phyloP scores from a whole-genome alignment of 805 yeast species.

The Candida tammaniensis region DNA sequence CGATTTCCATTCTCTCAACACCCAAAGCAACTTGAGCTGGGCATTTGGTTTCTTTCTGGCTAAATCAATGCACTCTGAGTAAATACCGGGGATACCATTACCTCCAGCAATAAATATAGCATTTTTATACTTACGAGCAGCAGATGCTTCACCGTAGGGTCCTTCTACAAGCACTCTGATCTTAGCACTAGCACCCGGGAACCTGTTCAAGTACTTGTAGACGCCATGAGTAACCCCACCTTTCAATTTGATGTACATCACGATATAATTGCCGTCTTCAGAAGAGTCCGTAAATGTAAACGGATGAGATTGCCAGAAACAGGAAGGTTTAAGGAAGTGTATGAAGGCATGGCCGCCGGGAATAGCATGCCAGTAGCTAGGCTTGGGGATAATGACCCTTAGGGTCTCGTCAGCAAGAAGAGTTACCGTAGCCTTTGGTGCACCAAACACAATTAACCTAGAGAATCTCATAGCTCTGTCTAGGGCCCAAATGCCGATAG shows the following conservation, averaged over 20 bases:
- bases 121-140: slow-evolving; percentile 49
- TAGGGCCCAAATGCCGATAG: slow-evolving; percentile 36
- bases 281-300: slow-evolving; percentile 33
- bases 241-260: slow-evolving; percentile 42
- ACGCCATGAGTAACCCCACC: slow-evolving; percentile 49
- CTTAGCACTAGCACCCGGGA: slow-evolving; percentile 22
- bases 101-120: slow-evolving; percentile 70
- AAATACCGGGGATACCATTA: slow-evolving; percentile 64
- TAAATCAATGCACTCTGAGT: slow-evolving; percentile 36
- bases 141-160: slow-evolving; percentile 61
- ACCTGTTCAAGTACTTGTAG: slow-evolving; percentile 20
- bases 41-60: slow-evolving; percentile 20
- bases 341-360: slow-evolving; percentile 45
- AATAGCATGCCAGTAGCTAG: slow-evolving; percentile 32
- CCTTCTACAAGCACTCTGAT: slow-evolving; percentile 45
- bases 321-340: slow-evolving; percentile 30
- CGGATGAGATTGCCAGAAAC: slow-evolving; percentile 45
- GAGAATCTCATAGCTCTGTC: slow-evolving; percentile 34
- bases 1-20: slow-evolving; percentile 53
- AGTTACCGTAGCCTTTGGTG: slow-evolving; percentile 29
- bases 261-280: slow-evolving; percentile 21
- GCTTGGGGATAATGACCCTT: slow-evolving; percentile 35
- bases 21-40: slow-evolving; percentile 57
- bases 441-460: slow-evolving; percentile 31
- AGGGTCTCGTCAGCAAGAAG: slow-evolving; percentile 38